Percentiles rank a stretch among this genome's conserved stretches.
These are phyloP conservation scores for Ceriops zippeliana DNA, from an alignment of 345 rosid species.

Conservation along the genomic window DNA sequence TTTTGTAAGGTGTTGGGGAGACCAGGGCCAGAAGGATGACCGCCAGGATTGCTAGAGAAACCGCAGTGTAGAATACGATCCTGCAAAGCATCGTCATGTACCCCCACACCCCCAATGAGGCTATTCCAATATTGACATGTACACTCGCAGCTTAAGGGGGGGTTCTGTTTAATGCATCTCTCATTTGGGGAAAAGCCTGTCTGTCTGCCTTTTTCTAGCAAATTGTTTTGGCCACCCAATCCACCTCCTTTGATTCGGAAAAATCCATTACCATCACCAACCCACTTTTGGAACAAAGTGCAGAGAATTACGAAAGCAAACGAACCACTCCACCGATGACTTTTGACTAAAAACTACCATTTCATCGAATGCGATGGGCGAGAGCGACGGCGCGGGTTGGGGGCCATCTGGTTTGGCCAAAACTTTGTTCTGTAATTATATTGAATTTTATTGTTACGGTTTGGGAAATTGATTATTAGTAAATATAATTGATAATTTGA, in stretches of 20 bases:
- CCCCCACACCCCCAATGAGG: too few species aligned
- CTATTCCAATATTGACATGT: background rate
- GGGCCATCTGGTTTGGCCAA: too few species aligned
- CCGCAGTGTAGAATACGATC: slow-evolving; percentile 52
- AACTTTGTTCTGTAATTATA: too few species aligned
- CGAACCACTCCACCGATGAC: background rate
- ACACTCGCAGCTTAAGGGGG: background rate
- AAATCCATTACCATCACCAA: too few species aligned
- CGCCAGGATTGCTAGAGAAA: slow-evolving; percentile 40
- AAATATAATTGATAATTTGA: too few species aligned
- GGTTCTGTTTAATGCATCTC: slow-evolving; percentile 11
- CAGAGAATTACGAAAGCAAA: too few species aligned
- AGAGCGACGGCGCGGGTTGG: too few species aligned
- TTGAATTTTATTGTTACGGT: too few species aligned
- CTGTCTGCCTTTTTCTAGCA: background rate
- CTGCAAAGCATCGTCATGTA: slow-evolving; percentile 43
- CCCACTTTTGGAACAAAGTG: too few species aligned
- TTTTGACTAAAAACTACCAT: too few species aligned
- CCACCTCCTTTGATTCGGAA: slow-evolving; percentile 16
- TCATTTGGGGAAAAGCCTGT: background rate
- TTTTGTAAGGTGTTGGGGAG: slow-evolving; percentile 46
- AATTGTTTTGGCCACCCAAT: slow-evolving; percentile 33
- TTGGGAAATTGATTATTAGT: too few species aligned
- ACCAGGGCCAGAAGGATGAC: slow-evolving; percentile 58
- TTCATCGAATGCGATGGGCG: too few species aligned